Evolutionary conservation across 768 basidiomycete species (phyloP), one percentile per base, ranked within the genome.

Genomic region (Pulveroboletus sp.): DNA sequence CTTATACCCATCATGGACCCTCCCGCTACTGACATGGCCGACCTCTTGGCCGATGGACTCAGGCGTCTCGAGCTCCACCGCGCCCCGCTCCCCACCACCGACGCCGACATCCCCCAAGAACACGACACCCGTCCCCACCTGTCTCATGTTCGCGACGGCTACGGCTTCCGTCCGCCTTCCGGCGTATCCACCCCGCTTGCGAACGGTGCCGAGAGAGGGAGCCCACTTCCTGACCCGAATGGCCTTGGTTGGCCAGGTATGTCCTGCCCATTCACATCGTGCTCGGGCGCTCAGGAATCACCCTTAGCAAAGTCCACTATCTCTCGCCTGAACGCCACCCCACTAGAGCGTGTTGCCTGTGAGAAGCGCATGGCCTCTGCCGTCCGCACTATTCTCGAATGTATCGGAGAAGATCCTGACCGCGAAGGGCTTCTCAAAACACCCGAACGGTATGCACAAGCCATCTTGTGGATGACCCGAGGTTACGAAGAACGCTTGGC

Each of bases 401-500:
- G 93, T 68, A 94, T 99, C 53, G 96, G 96, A 49, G 96, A 99
- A 71, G 96, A 98, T 72, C 96, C 96, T 6, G 83, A 91, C 67
- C 80, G 96, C 30, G 95, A 98, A 65, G 96, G 96, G 16, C 76
- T 99, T 19, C 72, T 86, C 45, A 82, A 84, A 62, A 99, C 96
- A 2, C 96, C 96, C 22, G 90, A 94, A 58, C 80, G 96, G 32
- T 99, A 96, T 69, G 93, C 94, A 20, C 90, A 98, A 71, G 93
- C 96, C 23, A 75, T 99, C 46, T 81, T 99, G 77, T 98, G 93
- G 93, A 96, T 98, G 94, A 98, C 96, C 29, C 84, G 87, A 64
- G 96, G 96, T 10, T 99, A 99, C 70, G 96, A 98, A 67, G 94
- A 98, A 67, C 82, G 91, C 56, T 72, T 99, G 57, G 82, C 85